Evolutionary conservation across 2,329 filamentous ascomycete species (phyloP).

Genomic region (Colletotrichum sojae): DNA sequence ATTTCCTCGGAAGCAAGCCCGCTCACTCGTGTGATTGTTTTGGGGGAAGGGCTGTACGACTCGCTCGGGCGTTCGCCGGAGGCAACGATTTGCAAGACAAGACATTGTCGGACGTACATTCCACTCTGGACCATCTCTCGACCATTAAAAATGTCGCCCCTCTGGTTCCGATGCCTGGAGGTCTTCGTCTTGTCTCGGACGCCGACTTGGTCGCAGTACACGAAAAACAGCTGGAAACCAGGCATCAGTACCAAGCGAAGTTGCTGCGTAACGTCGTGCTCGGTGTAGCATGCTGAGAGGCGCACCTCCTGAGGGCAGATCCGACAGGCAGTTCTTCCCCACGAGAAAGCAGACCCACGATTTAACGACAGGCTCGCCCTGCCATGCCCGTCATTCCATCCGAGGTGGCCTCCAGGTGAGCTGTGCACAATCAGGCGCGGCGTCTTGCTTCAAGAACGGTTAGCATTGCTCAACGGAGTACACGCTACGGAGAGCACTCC

Average conservation of each 20-base stretch:
- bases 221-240: background rate
- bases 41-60: background rate
- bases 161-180: background rate
- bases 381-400: too few species aligned
- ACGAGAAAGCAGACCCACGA: too few species aligned
- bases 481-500: background rate
- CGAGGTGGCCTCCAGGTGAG: too few species aligned
- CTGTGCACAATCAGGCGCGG: too few species aligned
- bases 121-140: background rate
- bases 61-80: background rate
- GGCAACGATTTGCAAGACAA: conserved; percentile 2
- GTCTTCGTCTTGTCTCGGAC: background rate
- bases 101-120: conserved; percentile 11
- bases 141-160: background rate
- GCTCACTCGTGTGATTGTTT: background rate
- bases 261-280: conserved; percentile 4
- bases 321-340: too few species aligned
- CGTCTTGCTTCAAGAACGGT: background rate
- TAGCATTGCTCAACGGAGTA: background rate
- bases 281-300: too few species aligned
- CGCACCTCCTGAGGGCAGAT: too few species aligned
- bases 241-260: conserved; percentile 9
- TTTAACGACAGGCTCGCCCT: too few species aligned
- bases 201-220: background rate
- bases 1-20: background rate